Conservation (phyloP, 1,284 basidiomycete genomes). For the Anthracocystis panici-leucophaei region DNA sequence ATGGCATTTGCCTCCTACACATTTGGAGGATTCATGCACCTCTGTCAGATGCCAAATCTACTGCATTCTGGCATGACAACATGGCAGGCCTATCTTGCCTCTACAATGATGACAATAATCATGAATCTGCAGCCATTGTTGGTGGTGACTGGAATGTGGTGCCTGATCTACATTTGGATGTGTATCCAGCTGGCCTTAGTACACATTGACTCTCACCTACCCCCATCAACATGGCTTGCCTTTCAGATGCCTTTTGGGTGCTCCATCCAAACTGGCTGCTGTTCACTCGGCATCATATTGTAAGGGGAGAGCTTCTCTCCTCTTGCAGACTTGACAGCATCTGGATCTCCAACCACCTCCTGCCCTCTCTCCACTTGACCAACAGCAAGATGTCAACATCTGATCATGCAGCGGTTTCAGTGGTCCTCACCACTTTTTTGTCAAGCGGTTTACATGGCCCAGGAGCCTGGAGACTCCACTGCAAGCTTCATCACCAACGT, state of each 20-base stretch:
- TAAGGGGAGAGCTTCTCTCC: not conserved
- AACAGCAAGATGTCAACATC: not conserved
- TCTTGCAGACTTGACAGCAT: conserved; percentile 10
- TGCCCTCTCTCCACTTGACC: conserved; percentile 1
- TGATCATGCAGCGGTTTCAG: conserved; percentile 4
- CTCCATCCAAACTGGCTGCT: conserved; percentile 1
- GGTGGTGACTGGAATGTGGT: conserved; percentile 18
- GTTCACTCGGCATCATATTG: conserved; percentile 12
- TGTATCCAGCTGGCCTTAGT: not conserved
- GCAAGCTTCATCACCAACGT: too few relatives aligned
- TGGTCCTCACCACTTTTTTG: too few relatives aligned
- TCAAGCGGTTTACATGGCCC: too few relatives aligned
- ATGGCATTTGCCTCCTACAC: conserved; percentile 5
- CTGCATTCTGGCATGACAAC: not conserved
- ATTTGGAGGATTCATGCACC: conserved; percentile 17
- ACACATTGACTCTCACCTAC: not conserved
- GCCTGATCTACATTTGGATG: conserved; percentile 1
- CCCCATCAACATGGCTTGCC: not conserved
- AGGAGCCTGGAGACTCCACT: too few relatives aligned
- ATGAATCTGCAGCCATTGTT: not conserved
- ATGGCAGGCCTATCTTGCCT: too few relatives aligned
- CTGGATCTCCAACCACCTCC: conserved; percentile 4
- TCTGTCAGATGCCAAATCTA: not conserved
- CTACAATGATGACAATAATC: not conserved
- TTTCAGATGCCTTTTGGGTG: conserved; percentile 6